Conservation (phyloP, 1,284 basidiomycete genomes). For the Fomitopsis betulina region DNA sequence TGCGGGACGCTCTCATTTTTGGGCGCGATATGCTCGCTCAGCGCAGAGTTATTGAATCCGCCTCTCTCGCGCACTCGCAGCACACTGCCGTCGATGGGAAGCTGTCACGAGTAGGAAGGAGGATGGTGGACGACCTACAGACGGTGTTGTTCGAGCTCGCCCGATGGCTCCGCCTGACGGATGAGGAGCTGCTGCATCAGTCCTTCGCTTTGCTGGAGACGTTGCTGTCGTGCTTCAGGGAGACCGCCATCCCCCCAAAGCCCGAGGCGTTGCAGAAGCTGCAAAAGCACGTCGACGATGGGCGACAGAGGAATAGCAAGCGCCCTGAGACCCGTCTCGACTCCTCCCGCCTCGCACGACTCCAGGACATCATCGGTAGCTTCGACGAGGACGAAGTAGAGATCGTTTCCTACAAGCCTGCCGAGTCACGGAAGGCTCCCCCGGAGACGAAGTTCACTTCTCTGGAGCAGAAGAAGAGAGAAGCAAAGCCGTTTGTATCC, state of each 20-base stretch:
- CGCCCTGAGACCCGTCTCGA: constrained; percentile 52
- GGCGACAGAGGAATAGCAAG: constrained; percentile 41
- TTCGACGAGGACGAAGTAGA: constrained; percentile 56
- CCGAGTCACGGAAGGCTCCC: constrained; percentile 6
- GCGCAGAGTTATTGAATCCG: constrained; percentile 73
- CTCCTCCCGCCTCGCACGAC: constrained; percentile 44
- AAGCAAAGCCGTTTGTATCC: not conserved
- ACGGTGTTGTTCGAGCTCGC: constrained; percentile 74
- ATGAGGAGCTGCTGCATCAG: constrained; percentile 85
- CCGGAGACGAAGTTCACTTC: constrained; percentile 4
- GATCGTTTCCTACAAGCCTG: constrained; percentile 27
- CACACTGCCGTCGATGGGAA: constrained; percentile 23
- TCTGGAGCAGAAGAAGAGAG: not conserved
- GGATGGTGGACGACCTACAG: constrained; percentile 78
- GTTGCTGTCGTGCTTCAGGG: constrained; percentile 66
- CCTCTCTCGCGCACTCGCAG: constrained; percentile 39
- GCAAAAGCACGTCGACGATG: constrained; percentile 53
- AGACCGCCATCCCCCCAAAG: constrained; percentile 47
- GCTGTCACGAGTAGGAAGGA: constrained; percentile 51
- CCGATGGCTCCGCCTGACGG: constrained; percentile 86
- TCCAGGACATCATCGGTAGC: constrained; percentile 53
- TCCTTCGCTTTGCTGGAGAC: constrained; percentile 79
- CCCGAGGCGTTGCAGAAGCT: constrained; percentile 50
- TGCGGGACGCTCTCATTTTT: constrained; percentile 94
- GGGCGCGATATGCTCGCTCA: constrained; percentile 80